Base-by-base conservation (phyloP, 2,329 filamentous ascomycete species). In the Fusarium musae region DNA sequence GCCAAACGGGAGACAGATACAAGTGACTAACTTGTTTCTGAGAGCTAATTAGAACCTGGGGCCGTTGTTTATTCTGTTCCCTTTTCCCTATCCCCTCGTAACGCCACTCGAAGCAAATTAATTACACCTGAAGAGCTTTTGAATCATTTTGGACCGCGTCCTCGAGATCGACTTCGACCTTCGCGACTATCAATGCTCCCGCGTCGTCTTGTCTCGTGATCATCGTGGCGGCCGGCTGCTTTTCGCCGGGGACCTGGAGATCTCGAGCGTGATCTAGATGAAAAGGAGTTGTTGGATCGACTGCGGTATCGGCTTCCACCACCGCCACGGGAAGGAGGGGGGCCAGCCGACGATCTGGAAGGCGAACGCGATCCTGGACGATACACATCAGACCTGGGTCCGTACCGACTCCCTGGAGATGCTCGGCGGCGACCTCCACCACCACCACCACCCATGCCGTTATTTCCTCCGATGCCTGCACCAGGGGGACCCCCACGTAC, bases 281-380 rank as follows among this genome's bases (percentile, higher is more conserved):
- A 84, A 68, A 83, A 84, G 11, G 85, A 86, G 11, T 80, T 76
- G 40, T 70, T 79, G 9, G 85, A 87, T 9, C 85, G 82, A 63
- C 84, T 86, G 49, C 86, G 84, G 71, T 86, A 86, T 63, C 84
- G 81, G 63, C 80, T 76, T 6, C 78, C 81, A 32, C 76, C 79
- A 23, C 78, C 79, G 19, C 78, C 79, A 43, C 80, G 78, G 21
- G 79, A 75, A 30, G 80, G 80, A 42, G 83, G 83, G 23, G 83
- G 84, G 23, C 84, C 80, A 13, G 80, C 84, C 32, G 85, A 80
- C 40, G 85, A 86, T 61, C 87, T 59, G n/a, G 81, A 75, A 54
- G 76, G 83, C 13, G 89, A 90, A 11, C 84, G 78, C 2, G 89
- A 89, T 32, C 86, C 85, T n/a, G 91, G 91, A 10, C 91, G 87